phyloP scores from a whole-genome alignment of 2,329 filamentous ascomycete genomes.

The Penicillium griseofulvum region DNA sequence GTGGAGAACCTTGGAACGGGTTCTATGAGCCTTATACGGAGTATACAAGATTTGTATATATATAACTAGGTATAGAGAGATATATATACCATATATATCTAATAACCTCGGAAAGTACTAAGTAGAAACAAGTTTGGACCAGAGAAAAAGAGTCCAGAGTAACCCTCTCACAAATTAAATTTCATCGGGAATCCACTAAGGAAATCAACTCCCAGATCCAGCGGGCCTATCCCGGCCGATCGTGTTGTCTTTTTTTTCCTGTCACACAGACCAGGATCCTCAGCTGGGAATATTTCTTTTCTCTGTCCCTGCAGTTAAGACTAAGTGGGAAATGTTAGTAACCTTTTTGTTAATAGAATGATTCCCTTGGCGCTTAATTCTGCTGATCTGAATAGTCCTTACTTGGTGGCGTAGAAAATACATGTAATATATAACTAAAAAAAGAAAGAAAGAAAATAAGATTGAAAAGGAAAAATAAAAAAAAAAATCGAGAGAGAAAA shows the following conservation, averaged over 20 bases:
- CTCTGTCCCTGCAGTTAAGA: not conserved
- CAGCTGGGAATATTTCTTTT: not conserved
- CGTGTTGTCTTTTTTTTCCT: constrained; percentile 12
- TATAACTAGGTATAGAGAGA: too few relatives aligned
- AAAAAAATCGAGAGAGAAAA: not conserved
- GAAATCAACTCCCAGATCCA: constrained; percentile 9
- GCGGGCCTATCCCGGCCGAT: constrained; percentile 22
- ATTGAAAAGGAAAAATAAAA: not conserved
- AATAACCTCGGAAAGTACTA: too few relatives aligned
- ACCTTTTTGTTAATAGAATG: not conserved
- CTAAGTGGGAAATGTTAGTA: too few relatives aligned
- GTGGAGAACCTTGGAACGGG: not conserved
- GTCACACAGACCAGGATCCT: constrained; percentile 28
- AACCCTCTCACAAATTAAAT: constrained; percentile 1
- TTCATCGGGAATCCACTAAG: constrained; percentile 2
- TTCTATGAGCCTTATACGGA: not conserved
- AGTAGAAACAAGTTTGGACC: too few relatives aligned
- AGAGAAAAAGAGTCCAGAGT: not conserved
- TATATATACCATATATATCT: too few relatives aligned
- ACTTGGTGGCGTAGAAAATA: constrained; percentile 18
- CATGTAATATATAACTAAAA: not conserved
- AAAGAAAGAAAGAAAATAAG: not conserved
- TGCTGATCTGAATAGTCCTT: constrained; percentile 10
- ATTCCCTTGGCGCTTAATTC: not conserved
- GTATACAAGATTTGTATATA: too few relatives aligned